These are phyloP conservation scores for Malus domestica DNA, from an alignment of 306 rosid genomes.

Conservation along the genomic window DNA sequence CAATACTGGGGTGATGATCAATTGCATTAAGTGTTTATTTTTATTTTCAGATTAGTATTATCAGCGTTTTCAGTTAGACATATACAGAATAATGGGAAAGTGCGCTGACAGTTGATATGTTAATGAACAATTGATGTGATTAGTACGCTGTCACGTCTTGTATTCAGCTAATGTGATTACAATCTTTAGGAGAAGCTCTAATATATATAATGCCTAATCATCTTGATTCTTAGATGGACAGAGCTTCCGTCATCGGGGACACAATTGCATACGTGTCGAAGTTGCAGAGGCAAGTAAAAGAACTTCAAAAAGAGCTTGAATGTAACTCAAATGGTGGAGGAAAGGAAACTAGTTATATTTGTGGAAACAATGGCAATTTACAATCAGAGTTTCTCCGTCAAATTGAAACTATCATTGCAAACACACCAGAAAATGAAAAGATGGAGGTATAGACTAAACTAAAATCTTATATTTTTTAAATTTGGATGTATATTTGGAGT, in stretches of 20 bases:
- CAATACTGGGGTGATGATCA: constrained; percentile 56
- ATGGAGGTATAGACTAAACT: constrained; percentile 56
- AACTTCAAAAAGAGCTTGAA: constrained; percentile 78
- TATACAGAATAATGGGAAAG: too few relatives aligned
- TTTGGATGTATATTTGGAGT: not conserved
- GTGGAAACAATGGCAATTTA: constrained; percentile 21
- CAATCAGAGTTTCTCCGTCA: constrained; percentile 27
- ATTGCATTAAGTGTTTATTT: not conserved
- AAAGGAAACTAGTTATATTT: not conserved
- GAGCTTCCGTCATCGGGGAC: constrained; percentile 83
- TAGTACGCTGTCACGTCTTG: too few relatives aligned
- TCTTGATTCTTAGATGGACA: constrained; percentile 49
- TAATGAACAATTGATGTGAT: not conserved
- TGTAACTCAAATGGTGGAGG: constrained; percentile 47
- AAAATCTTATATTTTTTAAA: too few relatives aligned
- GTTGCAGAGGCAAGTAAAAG: constrained; percentile 65
- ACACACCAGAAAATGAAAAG: constrained; percentile 38
- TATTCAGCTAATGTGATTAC: not conserved
- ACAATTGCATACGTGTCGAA: constrained; percentile 78
- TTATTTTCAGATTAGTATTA: too few relatives aligned
- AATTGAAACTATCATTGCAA: constrained; percentile 15
- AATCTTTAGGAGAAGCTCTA: not conserved
- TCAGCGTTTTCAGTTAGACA: not conserved
- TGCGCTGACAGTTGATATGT: not conserved
- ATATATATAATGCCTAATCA: not conserved